Base-by-base conservation (phyloP, 352 stramenopile species). In the Plasmopara viticola region DNA sequence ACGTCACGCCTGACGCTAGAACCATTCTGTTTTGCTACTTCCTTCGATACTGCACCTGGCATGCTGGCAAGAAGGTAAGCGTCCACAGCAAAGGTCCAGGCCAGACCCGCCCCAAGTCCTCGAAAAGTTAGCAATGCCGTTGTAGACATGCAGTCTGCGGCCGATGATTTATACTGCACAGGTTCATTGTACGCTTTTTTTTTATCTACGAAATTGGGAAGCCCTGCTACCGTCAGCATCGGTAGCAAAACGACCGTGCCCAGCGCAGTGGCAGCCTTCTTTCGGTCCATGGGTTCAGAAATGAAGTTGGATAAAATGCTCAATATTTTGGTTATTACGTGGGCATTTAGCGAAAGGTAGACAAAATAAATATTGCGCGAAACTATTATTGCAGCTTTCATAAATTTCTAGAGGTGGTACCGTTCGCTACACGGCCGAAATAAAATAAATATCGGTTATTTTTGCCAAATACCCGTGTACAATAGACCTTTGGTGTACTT, bases 41-140 rank as follows among this genome's bases (percentile, higher is more conserved):
- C 20, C 58, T 61, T 34, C 76, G 58, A 4, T 40, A 49, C 76
- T 72, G 86, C 30, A 77, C 77, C 61, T 4, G 70, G 62, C 13
- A 65, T 63, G 13, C 55, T 60, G 13, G 84, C 46, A 29, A 90
- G 43, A 31, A 52, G 62, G 57, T 92, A 92, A 12, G 65, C 64
- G 38, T 92, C 81, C 33, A 87, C 78, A 35, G 61, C 73, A n/a
- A 92, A 62, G 4, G 81, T 90, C 81, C 81, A 92, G 20, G 80
- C 78, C 9, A 86, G 25, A 18, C 81, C 81, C 10, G 81, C 73
- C 18, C 76, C 75, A 15, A 90, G 29, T 6, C 81, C 81, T 44
- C 78, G 72, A 40, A 68, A 78, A 39, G 87, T 53, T 28, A 89
- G 66, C 53, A 84, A 51, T 17, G 66, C 77, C 2, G 77, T 86